phyloP scores from a whole-genome alignment of 805 yeast genomes.

The Hanseniaspora valbyensis region DNA sequence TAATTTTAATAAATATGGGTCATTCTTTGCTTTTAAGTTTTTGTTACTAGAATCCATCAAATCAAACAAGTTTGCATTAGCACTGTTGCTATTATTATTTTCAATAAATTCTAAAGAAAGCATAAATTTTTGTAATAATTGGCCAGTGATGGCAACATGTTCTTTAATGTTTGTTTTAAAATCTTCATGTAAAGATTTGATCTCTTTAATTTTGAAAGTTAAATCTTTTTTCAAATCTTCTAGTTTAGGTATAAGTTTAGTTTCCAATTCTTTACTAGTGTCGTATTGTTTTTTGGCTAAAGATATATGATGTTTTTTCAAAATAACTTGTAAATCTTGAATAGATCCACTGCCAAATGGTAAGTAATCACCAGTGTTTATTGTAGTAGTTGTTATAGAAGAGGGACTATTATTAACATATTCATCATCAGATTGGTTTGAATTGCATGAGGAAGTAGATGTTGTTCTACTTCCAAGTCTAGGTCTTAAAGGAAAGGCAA shows the following conservation, averaged over 20 bases:
- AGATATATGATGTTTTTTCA: slow-evolving; percentile 54
- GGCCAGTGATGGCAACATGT: slow-evolving; percentile 56
- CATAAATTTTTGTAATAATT: slow-evolving; percentile 38
- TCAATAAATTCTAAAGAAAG: slow-evolving; percentile 36
- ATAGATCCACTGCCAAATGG: slow-evolving; percentile 68
- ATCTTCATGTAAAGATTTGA: slow-evolving; percentile 53
- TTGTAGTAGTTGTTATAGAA: slow-evolving; percentile 9
- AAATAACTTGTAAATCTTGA: slow-evolving; percentile 61
- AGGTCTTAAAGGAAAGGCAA: slow-evolving; percentile 14
- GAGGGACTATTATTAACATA: slow-evolving; percentile 10
- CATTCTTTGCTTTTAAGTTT: slow-evolving; percentile 34
- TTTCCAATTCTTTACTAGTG: slow-evolving; percentile 44
- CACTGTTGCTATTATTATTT: slow-evolving; percentile 27
- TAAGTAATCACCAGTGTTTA: slow-evolving; percentile 37
- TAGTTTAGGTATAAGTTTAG: slow-evolving; percentile 45
- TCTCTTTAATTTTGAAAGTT: slow-evolving; percentile 66
- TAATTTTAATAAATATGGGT: slow-evolving; percentile 53
- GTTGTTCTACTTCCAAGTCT: background rate
- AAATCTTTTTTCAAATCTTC: slow-evolving; percentile 58
- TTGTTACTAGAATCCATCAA: slow-evolving; percentile 11
- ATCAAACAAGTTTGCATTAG: slow-evolving; percentile 22
- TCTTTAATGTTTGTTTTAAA: slow-evolving; percentile 49
- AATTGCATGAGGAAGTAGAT: slow-evolving; percentile 5
- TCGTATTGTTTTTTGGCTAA: slow-evolving; percentile 45
- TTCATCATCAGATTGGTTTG: slow-evolving; percentile 14